These are phyloP conservation scores for Ajuga reptans DNA, from an alignment of 305 asterid species.

Conservation along the genomic window DNA sequence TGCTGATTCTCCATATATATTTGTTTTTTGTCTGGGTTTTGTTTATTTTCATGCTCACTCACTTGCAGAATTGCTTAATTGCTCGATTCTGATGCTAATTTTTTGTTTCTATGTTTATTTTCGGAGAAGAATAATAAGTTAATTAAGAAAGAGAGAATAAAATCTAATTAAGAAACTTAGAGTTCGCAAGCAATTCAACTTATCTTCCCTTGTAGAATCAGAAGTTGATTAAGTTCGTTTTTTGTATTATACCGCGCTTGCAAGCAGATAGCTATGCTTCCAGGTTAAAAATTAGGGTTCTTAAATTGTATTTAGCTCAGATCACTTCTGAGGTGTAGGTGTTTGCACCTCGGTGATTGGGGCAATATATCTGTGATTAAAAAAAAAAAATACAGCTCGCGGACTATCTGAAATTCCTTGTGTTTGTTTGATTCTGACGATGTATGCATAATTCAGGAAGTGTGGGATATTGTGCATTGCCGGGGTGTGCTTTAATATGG, in stretches of 20 bases:
- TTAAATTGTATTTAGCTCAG: not conserved
- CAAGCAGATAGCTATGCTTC: too few species aligned
- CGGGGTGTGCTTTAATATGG: not conserved
- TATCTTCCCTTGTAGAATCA: not conserved
- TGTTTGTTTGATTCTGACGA: not conserved
- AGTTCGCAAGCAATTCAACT: not conserved
- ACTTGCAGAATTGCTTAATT: not conserved
- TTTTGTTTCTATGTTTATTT: not conserved
- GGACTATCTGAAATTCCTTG: not conserved
- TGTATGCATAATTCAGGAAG: not conserved
- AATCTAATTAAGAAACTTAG: not conserved
- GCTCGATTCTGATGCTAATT: not conserved
- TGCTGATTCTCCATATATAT: constrained; percentile 1
- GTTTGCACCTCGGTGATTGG: not conserved
- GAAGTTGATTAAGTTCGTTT: not conserved
- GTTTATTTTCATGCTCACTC: not conserved
- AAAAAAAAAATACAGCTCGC: not conserved
- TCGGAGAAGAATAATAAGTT: not conserved
- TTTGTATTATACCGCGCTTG: not conserved
- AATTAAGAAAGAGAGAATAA: not conserved
- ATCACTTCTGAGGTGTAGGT: not conserved
- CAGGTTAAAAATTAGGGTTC: not conserved
- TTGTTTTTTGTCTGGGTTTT: not conserved
- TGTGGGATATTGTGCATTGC: not conserved
- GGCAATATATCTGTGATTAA: not conserved